Conservation (phyloP, 148 eudicot species). For the Agrostemma githago region DNA sequence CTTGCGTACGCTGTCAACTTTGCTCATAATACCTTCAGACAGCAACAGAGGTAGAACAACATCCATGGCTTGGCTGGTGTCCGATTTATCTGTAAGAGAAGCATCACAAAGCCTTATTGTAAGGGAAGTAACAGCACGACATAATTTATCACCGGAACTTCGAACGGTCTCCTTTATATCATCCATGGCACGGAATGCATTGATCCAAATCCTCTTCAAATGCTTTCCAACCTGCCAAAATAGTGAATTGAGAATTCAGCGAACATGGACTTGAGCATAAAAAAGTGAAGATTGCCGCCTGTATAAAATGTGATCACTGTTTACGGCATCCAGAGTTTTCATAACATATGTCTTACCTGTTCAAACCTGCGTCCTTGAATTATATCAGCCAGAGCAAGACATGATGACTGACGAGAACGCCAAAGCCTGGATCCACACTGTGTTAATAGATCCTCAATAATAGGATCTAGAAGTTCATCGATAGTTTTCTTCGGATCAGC, state of each 20-base stretch:
- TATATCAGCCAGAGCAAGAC: constrained; percentile 91
- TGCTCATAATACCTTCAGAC: constrained; percentile 92
- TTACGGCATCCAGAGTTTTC: not conserved
- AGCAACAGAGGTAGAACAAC: constrained; percentile 82
- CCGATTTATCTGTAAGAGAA: constrained; percentile 68
- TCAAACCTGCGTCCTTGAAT: constrained; percentile 93
- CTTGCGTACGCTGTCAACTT: constrained; percentile 90
- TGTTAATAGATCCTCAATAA: constrained; percentile 67
- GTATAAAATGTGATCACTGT: not conserved
- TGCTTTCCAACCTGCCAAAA: constrained; percentile 65
- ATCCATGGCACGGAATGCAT: constrained; percentile 99
- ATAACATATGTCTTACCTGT: constrained; percentile 40
- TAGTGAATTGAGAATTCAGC: not conserved
- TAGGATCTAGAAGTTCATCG: constrained; percentile 72
- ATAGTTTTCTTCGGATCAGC: constrained; percentile 76
- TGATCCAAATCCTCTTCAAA: constrained; percentile 66
- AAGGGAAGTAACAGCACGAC: constrained; percentile 71
- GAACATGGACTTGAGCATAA: not conserved
- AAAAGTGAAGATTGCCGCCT: not conserved
- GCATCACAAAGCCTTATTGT: constrained; percentile 87
- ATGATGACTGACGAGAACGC: constrained; percentile 98
- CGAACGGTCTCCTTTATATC: constrained; percentile 97
- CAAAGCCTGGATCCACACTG: constrained; percentile 96
- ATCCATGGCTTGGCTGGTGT: constrained; percentile 74
- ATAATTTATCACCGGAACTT: constrained; percentile 84